Conservation (phyloP, 257 asterid genomes). For the Solanum chaucha region DNA sequence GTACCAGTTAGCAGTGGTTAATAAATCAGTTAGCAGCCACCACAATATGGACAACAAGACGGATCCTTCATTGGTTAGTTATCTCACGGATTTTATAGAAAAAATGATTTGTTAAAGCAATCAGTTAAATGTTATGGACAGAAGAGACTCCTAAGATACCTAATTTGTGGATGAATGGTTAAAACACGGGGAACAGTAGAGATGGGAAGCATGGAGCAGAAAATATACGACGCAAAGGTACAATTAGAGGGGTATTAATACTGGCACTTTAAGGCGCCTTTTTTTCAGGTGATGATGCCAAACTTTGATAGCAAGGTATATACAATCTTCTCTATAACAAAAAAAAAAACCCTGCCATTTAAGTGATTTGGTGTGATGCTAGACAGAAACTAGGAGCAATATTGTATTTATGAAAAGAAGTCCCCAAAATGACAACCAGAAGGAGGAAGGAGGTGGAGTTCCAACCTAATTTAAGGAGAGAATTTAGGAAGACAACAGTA, state of each 20-base stretch:
- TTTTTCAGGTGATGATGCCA: background rate
- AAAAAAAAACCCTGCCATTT: background rate
- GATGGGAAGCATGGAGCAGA: background rate
- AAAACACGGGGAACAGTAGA: background rate
- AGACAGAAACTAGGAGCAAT: background rate
- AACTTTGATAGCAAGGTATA: background rate
- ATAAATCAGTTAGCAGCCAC: conserved; percentile 69
- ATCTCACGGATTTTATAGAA: conserved; percentile 3
- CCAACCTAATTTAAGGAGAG: background rate
- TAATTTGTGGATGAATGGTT: background rate
- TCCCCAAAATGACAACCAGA: background rate
- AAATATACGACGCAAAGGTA: background rate
- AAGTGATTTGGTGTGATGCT: background rate
- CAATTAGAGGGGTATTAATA: background rate
- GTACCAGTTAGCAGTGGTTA: conserved; percentile 96
- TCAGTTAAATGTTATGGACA: background rate
- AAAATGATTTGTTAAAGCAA: background rate
- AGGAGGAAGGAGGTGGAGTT: background rate
- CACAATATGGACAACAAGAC: conserved; percentile 64
- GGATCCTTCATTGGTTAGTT: conserved; percentile 46
- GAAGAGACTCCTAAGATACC: background rate
- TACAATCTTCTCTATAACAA: background rate
- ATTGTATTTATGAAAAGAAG: background rate
- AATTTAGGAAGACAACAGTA: background rate
- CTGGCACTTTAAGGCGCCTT: background rate